phyloP scores from a whole-genome alignment of 257 asterid genomes.

The Craterostigma plantagineum region DNA sequence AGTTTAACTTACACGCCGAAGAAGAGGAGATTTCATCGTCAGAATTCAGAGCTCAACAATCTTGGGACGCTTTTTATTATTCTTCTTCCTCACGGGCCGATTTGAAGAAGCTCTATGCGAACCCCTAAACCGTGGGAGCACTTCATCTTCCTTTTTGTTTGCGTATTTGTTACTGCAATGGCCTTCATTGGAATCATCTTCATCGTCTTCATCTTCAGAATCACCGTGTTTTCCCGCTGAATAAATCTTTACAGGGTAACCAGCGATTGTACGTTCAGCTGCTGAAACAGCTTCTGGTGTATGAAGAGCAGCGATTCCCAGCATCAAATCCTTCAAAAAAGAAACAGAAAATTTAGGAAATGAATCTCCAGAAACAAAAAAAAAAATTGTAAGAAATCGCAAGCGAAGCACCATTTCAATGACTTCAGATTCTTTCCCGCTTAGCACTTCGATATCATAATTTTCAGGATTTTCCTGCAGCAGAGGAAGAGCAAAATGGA shows the following conservation, averaged over 20 bases:
- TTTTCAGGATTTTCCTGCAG: conserved; percentile 37
- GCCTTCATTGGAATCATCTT: conserved; percentile 14
- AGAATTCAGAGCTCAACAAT: conserved; percentile 47
- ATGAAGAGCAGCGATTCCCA: conserved; percentile 82
- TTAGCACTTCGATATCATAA: conserved; percentile 58
- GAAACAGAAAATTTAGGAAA: background rate
- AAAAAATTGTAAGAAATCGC: background rate
- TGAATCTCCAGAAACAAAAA: background rate
- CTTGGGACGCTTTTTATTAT: conserved; percentile 24
- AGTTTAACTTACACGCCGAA: no score
- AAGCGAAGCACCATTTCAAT: conserved; percentile 44
- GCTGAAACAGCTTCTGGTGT: conserved; percentile 87
- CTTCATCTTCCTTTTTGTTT: conserved; percentile 5
- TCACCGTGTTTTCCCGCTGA: conserved; percentile 20
- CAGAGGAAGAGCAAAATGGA: background rate
- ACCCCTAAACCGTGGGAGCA: conserved; percentile 6
- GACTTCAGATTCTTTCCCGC: conserved; percentile 51
- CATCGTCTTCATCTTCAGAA: conserved; percentile 28
- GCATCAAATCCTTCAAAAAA: conserved; percentile 59
- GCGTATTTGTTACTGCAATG: background rate
- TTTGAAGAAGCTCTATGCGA: conserved; percentile 13
- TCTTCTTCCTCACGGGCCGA: conserved; percentile 14
- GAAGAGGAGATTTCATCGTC: no score
- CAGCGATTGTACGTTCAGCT: conserved; percentile 78
- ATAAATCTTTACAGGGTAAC: conserved; percentile 23